These are phyloP conservation scores for Metschnikowia bowlesiae DNA, from an alignment of 805 yeast genomes.

Conservation along the genomic window DNA sequence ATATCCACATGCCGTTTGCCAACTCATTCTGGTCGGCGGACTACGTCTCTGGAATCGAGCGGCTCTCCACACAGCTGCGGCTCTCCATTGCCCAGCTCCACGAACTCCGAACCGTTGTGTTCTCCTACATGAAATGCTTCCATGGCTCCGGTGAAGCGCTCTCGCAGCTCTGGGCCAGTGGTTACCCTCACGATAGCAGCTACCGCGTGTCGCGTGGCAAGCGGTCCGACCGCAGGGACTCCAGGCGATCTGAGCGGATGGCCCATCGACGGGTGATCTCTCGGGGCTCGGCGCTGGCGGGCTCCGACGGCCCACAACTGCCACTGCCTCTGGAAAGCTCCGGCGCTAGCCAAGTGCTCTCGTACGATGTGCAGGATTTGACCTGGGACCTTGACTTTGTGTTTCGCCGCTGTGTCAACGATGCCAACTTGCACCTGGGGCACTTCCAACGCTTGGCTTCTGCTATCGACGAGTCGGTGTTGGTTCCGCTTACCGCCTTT, in stretches of 20 bases:
- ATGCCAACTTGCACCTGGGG: slow-evolving; percentile 11
- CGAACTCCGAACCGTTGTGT: slow-evolving; percentile 35
- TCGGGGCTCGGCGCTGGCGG: neutral
- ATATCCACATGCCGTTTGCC: slow-evolving; percentile 19
- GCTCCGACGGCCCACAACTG: neutral
- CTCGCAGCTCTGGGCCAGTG: slow-evolving; percentile 23
- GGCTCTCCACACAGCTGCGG: slow-evolving; percentile 25
- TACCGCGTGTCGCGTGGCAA: slow-evolving; percentile 18
- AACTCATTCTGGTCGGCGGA: slow-evolving; percentile 42
- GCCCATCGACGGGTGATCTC: neutral
- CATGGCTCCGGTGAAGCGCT: slow-evolving; percentile 33
- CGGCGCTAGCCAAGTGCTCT: neutral
- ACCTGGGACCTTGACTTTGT: slow-evolving; percentile 11
- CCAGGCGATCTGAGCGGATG: neutral
- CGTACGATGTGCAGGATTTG: neutral
- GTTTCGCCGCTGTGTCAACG: slow-evolving; percentile 12
- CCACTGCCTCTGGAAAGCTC: neutral
- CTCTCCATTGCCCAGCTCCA: slow-evolving; percentile 37
- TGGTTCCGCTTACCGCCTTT: slow-evolving; percentile 31
- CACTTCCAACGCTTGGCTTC: slow-evolving; percentile 25
- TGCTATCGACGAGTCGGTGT: slow-evolving; percentile 30
- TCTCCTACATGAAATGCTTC: slow-evolving; percentile 33
- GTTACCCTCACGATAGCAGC: slow-evolving; percentile 21
- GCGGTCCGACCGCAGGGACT: neutral
- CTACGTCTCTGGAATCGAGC: slow-evolving; percentile 33